Evolutionary conservation across 116 monocot species (phyloP).

Genomic region (Zostera marina): DNA sequence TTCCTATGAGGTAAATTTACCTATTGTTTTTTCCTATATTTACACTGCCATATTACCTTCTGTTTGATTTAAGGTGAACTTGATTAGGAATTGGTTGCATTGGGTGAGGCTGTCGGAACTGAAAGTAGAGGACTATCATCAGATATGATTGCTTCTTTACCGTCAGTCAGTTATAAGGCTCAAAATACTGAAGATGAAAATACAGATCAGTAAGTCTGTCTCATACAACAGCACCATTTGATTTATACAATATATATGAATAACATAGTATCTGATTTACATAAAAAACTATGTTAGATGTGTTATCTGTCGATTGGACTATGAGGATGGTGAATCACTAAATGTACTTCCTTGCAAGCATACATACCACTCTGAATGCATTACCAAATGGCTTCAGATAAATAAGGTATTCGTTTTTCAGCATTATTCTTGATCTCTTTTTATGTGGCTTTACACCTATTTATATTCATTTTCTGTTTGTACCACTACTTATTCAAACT

Average conservation of each 20-base stretch:
- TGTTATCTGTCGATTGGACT: conserved; percentile 93
- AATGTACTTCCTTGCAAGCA: conserved; percentile 81
- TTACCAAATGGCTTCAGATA: conserved; percentile 91
- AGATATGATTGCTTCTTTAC: conserved; percentile 71
- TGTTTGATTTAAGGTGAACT: neutral
- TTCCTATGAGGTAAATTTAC: conserved; percentile 52
- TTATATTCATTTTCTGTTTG: neutral
- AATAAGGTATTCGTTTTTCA: conserved; percentile 54
- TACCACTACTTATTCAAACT: neutral
- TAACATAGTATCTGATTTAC: neutral
- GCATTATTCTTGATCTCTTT: neutral
- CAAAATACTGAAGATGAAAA: conserved; percentile 36
- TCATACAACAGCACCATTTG: neutral
- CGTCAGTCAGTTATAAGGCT: conserved; percentile 60
- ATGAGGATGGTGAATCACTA: conserved; percentile 39
- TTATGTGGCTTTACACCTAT: neutral
- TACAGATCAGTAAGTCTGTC: conserved; percentile 55
- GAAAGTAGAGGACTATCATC: conserved; percentile 83
- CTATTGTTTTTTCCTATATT: neutral
- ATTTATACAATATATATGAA: too few relatives aligned
- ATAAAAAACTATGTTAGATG: conserved; percentile 28
- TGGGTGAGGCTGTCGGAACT: conserved; percentile 92
- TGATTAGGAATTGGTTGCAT: conserved; percentile 70
- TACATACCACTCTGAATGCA: conserved; percentile 75
- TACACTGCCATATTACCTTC: neutral